A percentile compares a stretch with the other conserved stretches of the same genome.
phyloP scores from a whole-genome alignment of 1,284 basidiomycete species.

The Flammula alnicola region DNA sequence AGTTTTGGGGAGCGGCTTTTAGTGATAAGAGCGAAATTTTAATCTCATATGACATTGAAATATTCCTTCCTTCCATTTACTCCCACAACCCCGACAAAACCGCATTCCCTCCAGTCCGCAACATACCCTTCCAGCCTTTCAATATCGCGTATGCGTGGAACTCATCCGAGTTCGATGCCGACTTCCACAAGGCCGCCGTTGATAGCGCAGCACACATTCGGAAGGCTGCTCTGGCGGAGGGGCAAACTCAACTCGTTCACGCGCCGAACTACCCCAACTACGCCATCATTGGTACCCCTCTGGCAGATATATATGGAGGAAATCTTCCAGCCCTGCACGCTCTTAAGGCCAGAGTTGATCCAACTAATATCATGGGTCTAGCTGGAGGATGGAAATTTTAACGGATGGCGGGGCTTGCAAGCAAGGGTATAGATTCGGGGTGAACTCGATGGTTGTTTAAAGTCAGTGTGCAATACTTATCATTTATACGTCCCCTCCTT shows the following conservation, averaged over 20 bases:
- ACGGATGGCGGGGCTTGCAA: too few relatives aligned
- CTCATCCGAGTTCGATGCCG: conserved; percentile 36
- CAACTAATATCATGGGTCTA: conserved; percentile 55
- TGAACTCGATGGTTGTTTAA: too few relatives aligned
- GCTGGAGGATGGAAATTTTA: conserved; percentile 45
- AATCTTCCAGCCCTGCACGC: conserved; percentile 43
- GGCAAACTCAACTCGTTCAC: conserved; percentile 41
- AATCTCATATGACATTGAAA: conserved; percentile 52
- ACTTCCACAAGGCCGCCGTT: conserved; percentile 41
- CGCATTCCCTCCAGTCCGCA: conserved; percentile 52
- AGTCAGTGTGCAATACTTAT: too few relatives aligned
- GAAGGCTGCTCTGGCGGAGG: conserved; percentile 35
- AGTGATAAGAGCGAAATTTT: conserved; percentile 14
- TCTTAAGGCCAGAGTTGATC: conserved; percentile 50
- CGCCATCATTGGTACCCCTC: conserved; percentile 49
- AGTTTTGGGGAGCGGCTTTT: conserved; percentile 15
- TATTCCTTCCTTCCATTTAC: conserved; percentile 52
- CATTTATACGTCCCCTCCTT: too few relatives aligned
- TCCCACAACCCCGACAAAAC: conserved; percentile 39
- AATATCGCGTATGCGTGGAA: conserved; percentile 40
- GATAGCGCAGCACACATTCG: conserved; percentile 35
- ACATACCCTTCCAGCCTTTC: conserved; percentile 11
- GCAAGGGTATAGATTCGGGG: too few relatives aligned
- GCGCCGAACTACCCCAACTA: conserved; percentile 54
- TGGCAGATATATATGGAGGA: conserved; percentile 48